phyloP scores from a whole-genome alignment of 164 flowering plant species.

The Nymphaea thermarum region DNA sequence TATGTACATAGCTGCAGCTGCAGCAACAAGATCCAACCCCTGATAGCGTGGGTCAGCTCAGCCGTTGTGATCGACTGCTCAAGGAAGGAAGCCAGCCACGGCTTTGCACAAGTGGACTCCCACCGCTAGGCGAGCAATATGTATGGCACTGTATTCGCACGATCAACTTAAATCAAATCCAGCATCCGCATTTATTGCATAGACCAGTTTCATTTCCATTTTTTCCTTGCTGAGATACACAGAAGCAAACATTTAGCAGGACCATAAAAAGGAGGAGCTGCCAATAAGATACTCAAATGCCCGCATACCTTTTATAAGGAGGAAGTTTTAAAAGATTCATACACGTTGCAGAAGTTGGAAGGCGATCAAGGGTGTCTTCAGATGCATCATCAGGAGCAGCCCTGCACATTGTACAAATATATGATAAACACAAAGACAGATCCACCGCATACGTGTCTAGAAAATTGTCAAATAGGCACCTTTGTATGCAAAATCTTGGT shows the following conservation, averaged over 20 bases:
- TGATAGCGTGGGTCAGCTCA: no score
- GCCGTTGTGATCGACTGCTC: no score
- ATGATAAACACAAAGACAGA: background rate
- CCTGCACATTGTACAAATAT: slow-evolving; percentile 21
- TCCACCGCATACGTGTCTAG: no score
- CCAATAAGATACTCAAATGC: background rate
- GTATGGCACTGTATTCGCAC: background rate
- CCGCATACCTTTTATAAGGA: slow-evolving; percentile 69
- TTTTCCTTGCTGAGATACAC: slow-evolving; percentile 78
- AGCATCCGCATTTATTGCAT: slow-evolving; percentile 88
- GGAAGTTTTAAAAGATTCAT: slow-evolving; percentile 99
- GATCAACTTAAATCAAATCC: slow-evolving; percentile 87
- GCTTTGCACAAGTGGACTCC: no score
- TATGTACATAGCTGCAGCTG: no score
- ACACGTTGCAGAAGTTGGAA: slow-evolving; percentile 97
- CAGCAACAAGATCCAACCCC: no score
- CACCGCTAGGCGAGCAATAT: background rate
- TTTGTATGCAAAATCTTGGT: slow-evolving; percentile 88
- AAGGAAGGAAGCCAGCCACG: no score
- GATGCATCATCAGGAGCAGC: slow-evolving; percentile 68
- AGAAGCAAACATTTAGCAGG: background rate
- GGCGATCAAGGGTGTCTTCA: slow-evolving; percentile 73
- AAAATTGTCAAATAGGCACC: slow-evolving; percentile 20
- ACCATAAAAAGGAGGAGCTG: background rate
- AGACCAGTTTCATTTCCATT: slow-evolving; percentile 64